phyloP scores from a whole-genome alignment of 2,329 filamentous ascomycete species.

The Aspergillus puulaauensis region DNA sequence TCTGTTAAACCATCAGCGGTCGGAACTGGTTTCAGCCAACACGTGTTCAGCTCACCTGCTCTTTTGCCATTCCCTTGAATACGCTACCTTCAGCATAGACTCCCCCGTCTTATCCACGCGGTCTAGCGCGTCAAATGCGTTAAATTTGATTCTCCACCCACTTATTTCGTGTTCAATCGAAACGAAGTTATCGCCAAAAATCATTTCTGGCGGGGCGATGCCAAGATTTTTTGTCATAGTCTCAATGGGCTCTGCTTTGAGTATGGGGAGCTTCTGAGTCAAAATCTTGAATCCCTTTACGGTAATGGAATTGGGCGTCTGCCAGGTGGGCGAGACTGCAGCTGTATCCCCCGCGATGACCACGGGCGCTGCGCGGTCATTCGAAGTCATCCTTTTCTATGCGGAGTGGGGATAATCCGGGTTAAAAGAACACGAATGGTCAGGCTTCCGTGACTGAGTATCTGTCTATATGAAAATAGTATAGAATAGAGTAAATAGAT shows the following conservation, averaged over 20 bases:
- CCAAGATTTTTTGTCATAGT: constrained; percentile 74
- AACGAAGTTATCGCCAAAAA: constrained; percentile 93
- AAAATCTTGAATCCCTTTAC: constrained; percentile 72
- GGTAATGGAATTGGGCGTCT: constrained; percentile 55
- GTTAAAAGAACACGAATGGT: neutral
- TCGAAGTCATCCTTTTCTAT: constrained; percentile 16
- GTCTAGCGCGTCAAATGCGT: constrained; percentile 83
- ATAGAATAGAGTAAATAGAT: neutral
- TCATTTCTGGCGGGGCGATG: constrained; percentile 96
- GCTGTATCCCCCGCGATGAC: constrained; percentile 45
- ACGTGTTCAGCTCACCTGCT: constrained; percentile 50
- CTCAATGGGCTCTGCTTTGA: constrained; percentile 88
- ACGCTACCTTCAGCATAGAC: constrained; percentile 88
- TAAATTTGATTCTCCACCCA: constrained; percentile 80
- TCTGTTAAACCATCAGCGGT: constrained; percentile 52
- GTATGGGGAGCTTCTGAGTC: constrained; percentile 89
- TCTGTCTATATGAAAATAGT: neutral
- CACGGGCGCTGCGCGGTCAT: constrained; percentile 1
- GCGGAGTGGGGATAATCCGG: neutral
- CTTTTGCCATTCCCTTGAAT: constrained; percentile 84
- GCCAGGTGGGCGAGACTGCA: constrained; percentile 51
- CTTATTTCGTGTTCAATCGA: constrained; percentile 69
- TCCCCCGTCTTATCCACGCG: constrained; percentile 89
- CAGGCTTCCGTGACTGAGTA: neutral
- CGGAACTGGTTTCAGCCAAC: neutral